phyloP scores from a whole-genome alignment of 768 basidiomycete species.

The Mycena albidolilacea region DNA sequence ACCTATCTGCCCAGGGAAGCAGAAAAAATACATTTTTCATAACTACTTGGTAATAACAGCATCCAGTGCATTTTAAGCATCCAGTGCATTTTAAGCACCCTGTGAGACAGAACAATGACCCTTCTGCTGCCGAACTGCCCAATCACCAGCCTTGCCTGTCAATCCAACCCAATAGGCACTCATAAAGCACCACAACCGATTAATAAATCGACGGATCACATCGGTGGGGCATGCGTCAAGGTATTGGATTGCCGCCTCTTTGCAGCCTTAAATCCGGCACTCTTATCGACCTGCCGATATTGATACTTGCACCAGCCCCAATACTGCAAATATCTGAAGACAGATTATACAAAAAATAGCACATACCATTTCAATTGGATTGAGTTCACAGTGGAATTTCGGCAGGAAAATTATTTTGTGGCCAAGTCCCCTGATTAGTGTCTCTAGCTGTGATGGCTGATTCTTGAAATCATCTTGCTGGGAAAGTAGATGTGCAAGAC shows the following conservation, averaged over 20 bases:
- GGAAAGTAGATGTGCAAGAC: constrained; percentile 45
- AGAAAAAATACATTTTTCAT: too few species aligned
- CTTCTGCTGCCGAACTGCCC: constrained; percentile 55
- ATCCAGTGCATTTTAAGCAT: too few species aligned
- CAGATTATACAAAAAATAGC: neutral
- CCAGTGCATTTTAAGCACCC: constrained; percentile 51
- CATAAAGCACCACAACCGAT: constrained; percentile 53
- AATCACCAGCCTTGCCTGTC: constrained; percentile 53
- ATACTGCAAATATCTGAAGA: constrained; percentile 40
- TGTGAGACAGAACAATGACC: constrained; percentile 49
- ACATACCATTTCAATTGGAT: constrained; percentile 53
- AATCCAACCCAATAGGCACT: constrained; percentile 53
- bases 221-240: constrained; percentile 43
- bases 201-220: too few species aligned
- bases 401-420: constrained; percentile 15
- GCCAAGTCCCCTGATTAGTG: constrained; percentile 1
- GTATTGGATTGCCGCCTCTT: constrained; percentile 45
- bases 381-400: constrained; percentile 53
- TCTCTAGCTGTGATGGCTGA: constrained; percentile 24
- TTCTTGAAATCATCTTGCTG: constrained; percentile 44
- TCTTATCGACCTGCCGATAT: constrained; percentile 50
- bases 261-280: constrained; percentile 47
- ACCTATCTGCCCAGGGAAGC: too few species aligned
- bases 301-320: constrained; percentile 56
- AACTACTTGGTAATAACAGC: constrained; percentile 17